phyloP scores from a whole-genome alignment of 768 basidiomycete species.

The Lactarius pseudohatsudake region DNA sequence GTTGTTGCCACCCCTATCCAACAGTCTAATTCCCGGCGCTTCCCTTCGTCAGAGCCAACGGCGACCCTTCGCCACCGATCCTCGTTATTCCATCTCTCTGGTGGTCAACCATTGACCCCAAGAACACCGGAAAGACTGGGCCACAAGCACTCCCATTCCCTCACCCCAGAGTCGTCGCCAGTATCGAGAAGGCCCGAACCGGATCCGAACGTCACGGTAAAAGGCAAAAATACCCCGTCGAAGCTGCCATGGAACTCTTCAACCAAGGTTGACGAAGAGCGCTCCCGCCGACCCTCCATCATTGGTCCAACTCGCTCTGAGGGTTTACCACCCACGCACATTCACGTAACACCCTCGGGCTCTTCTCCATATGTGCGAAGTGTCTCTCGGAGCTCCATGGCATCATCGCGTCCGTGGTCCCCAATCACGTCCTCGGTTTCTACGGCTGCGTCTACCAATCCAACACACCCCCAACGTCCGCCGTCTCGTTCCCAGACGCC shows the following conservation, averaged over 20 bases:
- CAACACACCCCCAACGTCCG: conserved; percentile 43
- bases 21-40: conserved; percentile 44
- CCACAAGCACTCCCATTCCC: conserved; percentile 70
- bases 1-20: conserved; percentile 47
- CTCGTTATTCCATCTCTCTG: conserved; percentile 60
- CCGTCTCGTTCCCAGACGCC: conserved; percentile 65
- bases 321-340: conserved; percentile 10
- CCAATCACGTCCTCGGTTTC: conserved; percentile 29
- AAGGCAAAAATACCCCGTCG: conserved; percentile 32
- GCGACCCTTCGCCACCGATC: conserved; percentile 55
- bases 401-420: conserved; percentile 30
- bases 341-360: conserved; percentile 9
- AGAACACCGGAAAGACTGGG: conserved; percentile 56
- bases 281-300: conserved; percentile 49
- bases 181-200: conserved; percentile 39
- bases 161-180: conserved; percentile 70
- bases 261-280: conserved; percentile 67
- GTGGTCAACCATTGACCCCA: conserved; percentile 43
- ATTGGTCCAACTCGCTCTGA: conserved; percentile 31
- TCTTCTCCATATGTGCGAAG: conserved; percentile 26
- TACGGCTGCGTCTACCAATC: conserved; percentile 36
- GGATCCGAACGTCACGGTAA: conserved; percentile 43
- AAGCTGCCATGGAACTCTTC: conserved; percentile 73
- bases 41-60: conserved; percentile 56
- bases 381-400: conserved; percentile 29